Evolutionary conservation across 495 filamentous ascomycete species (phyloP), one percentile per base, ranked within the genome.

Genomic region (Podospora australis): DNA sequence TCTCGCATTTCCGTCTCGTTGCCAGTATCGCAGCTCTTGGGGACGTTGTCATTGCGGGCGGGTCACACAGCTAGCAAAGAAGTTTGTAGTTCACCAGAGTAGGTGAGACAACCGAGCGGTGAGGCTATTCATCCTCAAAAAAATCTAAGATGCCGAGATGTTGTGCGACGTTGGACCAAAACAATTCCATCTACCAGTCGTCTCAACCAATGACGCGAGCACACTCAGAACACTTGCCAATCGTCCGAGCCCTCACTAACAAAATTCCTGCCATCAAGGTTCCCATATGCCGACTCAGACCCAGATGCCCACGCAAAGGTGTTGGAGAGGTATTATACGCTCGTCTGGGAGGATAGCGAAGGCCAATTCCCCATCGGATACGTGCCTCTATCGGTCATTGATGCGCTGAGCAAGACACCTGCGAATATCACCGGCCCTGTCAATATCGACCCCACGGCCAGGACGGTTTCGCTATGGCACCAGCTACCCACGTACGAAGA

Each of bases 241-340:
- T 17, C 46, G 17, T 5, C 44, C 28, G 7, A 30, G n/a, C 9
- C 16, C 13, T 35, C 39, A 49, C 54, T 47, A 20, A 54, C 48
- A 58, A n/a, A 2, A 1, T 14, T 17, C 45, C 30, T 17, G 4
- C 41, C 25, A 21, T 44, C 23, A 53, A 88, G 84, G 61, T 88
- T 88, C 60, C 84, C 86, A 4, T 82, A 88, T 58, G 70, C 73
- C 30, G 70, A 81, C 25, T 71, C 69, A 39, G 68, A 82, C 45
- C 75, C 77, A 30, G 58, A 69, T 43, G 64, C 60, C 7, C 79
- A 82, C 54, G 54, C 67, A 3, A 53, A 66, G 21, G 64, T 78
- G 29, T 63, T 78, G 49, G 64, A 65, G 2, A 68, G 65, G 13
- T 74, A 80, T 54, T 82, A 80, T 56, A 69, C 67, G 25, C 70